Evolutionary conservation across 768 basidiomycete species (phyloP), one percentile per base, ranked within the genome.

Genomic region (Boletus pseudo-olivaceus): DNA sequence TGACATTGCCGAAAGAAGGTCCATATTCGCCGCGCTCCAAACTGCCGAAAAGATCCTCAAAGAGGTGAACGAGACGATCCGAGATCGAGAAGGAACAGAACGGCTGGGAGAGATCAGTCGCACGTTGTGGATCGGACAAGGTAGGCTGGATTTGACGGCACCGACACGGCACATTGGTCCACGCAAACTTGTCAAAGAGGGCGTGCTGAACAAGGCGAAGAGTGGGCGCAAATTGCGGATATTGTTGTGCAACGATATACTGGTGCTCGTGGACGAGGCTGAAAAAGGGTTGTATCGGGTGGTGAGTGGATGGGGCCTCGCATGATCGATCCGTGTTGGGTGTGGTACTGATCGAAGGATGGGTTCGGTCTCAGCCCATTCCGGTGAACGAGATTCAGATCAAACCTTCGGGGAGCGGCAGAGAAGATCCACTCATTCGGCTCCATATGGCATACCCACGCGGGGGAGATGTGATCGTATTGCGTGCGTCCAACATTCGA

Each of bases 171-270:
- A 85, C 55, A 84, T 95, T 76, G 96, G 94, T 1, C 73, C 80
- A n/a, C 78, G 96, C 17, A 80, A 76, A 61, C 77, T 99, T 10
- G 55, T 97, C 32, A 90, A 84, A 57, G 89, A 98, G 65, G 93
- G 94, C 0, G 55, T 76, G 3, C 67, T 97, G 11, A 72, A 76
- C 60, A 98, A 98, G 68, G 79, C 88, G 1, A 94, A 90, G 73
- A 93, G 92, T 55, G 86, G 90, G 4, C 76, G 88, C 47, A 90
- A 83, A 66, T 70, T 98, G 42, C 78, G 84, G 38, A 82, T 78
- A 7, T 85, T 93, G 70, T 70, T 98, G 57, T 98, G 94, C 64
- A 96, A 82, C 63, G 96, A 98, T 65, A 88, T 96, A 39, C 68
- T 98, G 44, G 84, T 98, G 4, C 76, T 98, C 53, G 87, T 92